phyloP scores from a whole-genome alignment of 2,329 filamentous ascomycete genomes.

The Phialocephala subalpina region DNA sequence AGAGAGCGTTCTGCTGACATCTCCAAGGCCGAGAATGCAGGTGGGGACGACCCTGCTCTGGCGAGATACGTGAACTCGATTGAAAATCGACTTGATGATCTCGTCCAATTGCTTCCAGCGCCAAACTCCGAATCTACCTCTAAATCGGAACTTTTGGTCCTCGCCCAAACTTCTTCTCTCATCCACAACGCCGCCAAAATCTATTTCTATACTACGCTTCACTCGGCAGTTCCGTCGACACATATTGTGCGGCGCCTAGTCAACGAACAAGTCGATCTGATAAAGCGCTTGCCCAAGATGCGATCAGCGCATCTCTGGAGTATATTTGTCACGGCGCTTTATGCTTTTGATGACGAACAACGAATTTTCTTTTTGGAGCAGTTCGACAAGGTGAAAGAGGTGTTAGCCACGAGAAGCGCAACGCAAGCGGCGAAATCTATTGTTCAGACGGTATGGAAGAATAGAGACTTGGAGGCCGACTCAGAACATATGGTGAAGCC shows the following conservation, averaged over 20 bases:
- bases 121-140: not conserved
- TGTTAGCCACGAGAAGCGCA: conserved; percentile 21
- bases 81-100: conserved; percentile 20
- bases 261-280: conserved; percentile 20
- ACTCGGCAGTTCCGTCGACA: conserved; percentile 23
- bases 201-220: conserved; percentile 28
- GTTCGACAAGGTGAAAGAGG: conserved; percentile 24
- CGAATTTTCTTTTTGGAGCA: conserved; percentile 30
- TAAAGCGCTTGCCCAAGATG: conserved; percentile 14
- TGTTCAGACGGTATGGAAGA: conserved; percentile 29
- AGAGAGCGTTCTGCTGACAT: not conserved
- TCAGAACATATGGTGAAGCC: not conserved
- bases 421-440: conserved; percentile 23
- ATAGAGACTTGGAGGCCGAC: conserved; percentile 25
- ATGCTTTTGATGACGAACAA: conserved; percentile 25
- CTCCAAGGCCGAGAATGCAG: not conserved
- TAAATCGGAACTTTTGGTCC: conserved; percentile 12
- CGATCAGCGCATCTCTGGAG: conserved; percentile 30
- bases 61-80: conserved; percentile 7
- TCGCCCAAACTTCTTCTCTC: conserved; percentile 21
- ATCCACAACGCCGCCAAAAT: conserved; percentile 27
- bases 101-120: conserved; percentile 23
- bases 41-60: not conserved
- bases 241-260: conserved; percentile 21
- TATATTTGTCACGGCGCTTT: conserved; percentile 29